Conservation (phyloP, 805 yeast genomes). For the Scheffersomyces lignosus region DNA sequence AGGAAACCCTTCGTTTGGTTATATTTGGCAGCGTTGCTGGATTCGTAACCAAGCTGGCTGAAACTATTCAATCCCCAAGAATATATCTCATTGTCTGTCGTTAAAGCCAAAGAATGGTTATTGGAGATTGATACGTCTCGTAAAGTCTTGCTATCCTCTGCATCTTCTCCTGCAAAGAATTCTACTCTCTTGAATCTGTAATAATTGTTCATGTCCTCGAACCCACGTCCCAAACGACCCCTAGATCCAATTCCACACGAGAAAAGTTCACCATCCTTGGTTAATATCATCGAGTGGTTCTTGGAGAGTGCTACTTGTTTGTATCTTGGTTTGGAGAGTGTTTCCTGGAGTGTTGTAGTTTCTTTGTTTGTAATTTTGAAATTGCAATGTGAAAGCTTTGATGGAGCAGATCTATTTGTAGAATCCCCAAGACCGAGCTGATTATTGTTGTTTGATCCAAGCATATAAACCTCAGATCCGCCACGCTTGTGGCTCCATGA, state of each 20-base stretch:
- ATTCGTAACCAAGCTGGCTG: conserved; percentile 60
- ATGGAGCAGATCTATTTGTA: conserved; percentile 43
- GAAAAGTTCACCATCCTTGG: conserved; percentile 54
- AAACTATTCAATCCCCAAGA: conserved; percentile 78
- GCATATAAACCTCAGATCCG: conserved; percentile 58
- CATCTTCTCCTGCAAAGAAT: conserved; percentile 26
- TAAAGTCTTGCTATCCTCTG: conserved; percentile 17
- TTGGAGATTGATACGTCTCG: conserved; percentile 52
- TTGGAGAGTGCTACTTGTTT: conserved; percentile 55
- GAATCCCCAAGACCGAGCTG: conserved; percentile 69
- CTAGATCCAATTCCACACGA: conserved; percentile 68
- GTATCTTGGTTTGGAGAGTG: conserved; percentile 41
- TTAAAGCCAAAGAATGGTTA: conserved; percentile 66
- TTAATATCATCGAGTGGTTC: conserved; percentile 62
- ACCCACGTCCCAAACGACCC: conserved; percentile 67
- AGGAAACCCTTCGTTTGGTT: conserved; percentile 18
- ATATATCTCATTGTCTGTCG: conserved; percentile 53
- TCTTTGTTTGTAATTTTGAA: conserved; percentile 15
- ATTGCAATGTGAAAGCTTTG: conserved; percentile 32
- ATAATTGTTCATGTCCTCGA: conserved; percentile 35
- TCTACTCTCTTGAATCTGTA: conserved; percentile 47
- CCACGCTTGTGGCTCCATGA: conserved; percentile 51
- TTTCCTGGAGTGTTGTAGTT: conserved; percentile 9
- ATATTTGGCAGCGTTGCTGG: conserved; percentile 13
- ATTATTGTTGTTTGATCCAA: conserved; percentile 63